Evolutionary conservation across 495 filamentous ascomycete species (phyloP).

Genomic region (Eremomyces bilateralis): DNA sequence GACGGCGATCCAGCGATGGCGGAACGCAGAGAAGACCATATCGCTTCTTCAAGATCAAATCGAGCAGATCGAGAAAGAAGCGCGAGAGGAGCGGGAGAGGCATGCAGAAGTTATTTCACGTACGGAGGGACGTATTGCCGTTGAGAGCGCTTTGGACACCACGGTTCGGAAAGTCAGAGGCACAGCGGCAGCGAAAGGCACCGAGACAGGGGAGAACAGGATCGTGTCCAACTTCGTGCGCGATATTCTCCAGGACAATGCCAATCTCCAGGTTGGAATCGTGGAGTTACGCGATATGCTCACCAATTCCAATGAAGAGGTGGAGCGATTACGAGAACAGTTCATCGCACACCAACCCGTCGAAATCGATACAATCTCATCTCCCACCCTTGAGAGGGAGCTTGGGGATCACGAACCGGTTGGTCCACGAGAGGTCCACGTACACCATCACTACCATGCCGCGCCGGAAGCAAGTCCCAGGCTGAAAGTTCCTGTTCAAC

Average conservation of each 20-base stretch:
- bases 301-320: constrained; percentile 80
- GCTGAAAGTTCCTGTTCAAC: constrained; percentile 15
- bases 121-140: constrained; percentile 51
- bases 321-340: constrained; percentile 67
- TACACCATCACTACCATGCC: constrained; percentile 82
- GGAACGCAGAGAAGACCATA: constrained; percentile 53
- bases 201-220: constrained; percentile 27
- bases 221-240: constrained; percentile 87
- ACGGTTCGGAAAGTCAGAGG: constrained; percentile 60
- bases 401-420: constrained; percentile 26
- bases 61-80: constrained; percentile 71
- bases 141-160: constrained; percentile 49
- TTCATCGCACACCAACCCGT: constrained; percentile 55
- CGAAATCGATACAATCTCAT: constrained; percentile 20
- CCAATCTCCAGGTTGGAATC: constrained; percentile 73
- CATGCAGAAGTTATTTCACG: constrained; percentile 62
- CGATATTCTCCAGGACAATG: constrained; percentile 88
- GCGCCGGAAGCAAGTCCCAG: constrained; percentile 12
- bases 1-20: constrained; percentile 61
- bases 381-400: constrained; percentile 42
- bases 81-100: constrained; percentile 57
- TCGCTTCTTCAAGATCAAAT: constrained; percentile 62
- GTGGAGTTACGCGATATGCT: constrained; percentile 82
- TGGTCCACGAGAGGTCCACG: constrained; percentile 61
- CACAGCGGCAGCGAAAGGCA: constrained; percentile 33